Percentiles rank a stretch among this genome's conserved stretches.
phyloP scores from a whole-genome alignment of 2,329 filamentous ascomycete species.

The Fusarium sp. region DNA sequence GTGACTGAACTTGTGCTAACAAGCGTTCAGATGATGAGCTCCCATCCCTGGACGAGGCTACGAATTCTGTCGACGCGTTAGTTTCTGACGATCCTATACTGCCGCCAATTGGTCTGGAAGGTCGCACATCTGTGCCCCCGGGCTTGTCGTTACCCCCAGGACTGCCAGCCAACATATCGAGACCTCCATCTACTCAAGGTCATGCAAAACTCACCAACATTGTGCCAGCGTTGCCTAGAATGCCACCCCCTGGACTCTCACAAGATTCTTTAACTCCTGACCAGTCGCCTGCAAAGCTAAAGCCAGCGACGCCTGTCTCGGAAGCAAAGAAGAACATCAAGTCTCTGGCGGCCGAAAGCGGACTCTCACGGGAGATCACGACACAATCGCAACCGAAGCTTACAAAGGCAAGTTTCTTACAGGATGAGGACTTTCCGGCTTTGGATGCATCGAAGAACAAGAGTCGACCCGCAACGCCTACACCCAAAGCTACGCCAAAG shows the following conservation, averaged over 20 bases:
- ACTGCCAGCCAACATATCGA: slow-evolving; percentile 28
- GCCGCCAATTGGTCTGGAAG: slow-evolving; percentile 21
- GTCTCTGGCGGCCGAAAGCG: slow-evolving; percentile 56
- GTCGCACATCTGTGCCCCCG: slow-evolving; percentile 44
- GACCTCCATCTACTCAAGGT: slow-evolving; percentile 32
- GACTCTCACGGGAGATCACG: slow-evolving; percentile 58
- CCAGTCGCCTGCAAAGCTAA: slow-evolving; percentile 46
- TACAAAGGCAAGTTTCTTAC: slow-evolving; percentile 49
- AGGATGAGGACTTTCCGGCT: slow-evolving; percentile 72
- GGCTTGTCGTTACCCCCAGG: slow-evolving; percentile 42
- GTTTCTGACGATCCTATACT: slow-evolving; percentile 65
- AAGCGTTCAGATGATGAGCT: slow-evolving; percentile 68
- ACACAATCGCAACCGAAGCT: slow-evolving; percentile 48
- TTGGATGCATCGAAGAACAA: slow-evolving; percentile 56
- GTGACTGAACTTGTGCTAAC: slow-evolving; percentile 53
- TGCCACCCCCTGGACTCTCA: slow-evolving; percentile 39
- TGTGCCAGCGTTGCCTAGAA: slow-evolving; percentile 42
- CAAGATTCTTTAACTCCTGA: slow-evolving; percentile 47
- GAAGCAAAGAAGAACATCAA: slow-evolving; percentile 58
- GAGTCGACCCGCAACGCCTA: slow-evolving; percentile 49
- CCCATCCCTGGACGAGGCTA: slow-evolving; percentile 69
- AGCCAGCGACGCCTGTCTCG: slow-evolving; percentile 37
- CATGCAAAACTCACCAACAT: slow-evolving; percentile 35
- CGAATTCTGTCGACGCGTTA: slow-evolving; percentile 72
- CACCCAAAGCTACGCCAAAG: slow-evolving; percentile 48